A percentile compares a stretch with the other conserved stretches of the same genome.
Evolutionary conservation across 805 yeast genomes (phyloP).

Genomic region (Ogataea angusta): DNA sequence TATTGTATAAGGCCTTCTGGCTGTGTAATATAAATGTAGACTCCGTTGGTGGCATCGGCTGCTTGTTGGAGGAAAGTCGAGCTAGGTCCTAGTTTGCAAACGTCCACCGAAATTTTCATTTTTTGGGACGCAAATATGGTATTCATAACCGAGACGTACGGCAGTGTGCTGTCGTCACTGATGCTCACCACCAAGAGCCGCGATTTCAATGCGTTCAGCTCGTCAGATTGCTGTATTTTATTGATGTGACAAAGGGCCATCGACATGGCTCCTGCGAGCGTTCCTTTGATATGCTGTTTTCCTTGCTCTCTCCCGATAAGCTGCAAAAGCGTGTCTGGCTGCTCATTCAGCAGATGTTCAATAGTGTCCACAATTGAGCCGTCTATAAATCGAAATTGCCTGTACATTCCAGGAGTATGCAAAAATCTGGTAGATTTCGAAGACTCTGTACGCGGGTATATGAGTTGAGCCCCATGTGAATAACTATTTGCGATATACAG

Average conservation of each 20-base stretch:
- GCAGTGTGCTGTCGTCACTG: conserved; percentile 70
- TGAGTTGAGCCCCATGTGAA: conserved; percentile 54
- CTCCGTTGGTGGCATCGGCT: conserved; percentile 90
- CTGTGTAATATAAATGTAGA: conserved; percentile 65
- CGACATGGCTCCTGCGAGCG: conserved; percentile 76
- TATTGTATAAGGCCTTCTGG: conserved; percentile 82
- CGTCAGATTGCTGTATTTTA: conserved; percentile 52
- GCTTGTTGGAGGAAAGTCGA: conserved; percentile 93
- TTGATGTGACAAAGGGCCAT: conserved; percentile 79
- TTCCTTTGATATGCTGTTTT: conserved; percentile 38
- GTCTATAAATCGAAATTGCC: conserved; percentile 79
- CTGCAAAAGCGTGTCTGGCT: conserved; percentile 24
- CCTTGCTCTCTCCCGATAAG: conserved; percentile 17
- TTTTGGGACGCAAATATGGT: conserved; percentile 95
- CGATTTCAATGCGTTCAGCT: conserved; percentile 52
- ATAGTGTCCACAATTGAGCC: conserved; percentile 64
- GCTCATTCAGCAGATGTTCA: conserved; percentile 40
- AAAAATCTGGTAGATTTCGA: conserved; percentile 21
- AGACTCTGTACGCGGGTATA: conserved; percentile 53
- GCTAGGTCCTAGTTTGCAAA: conserved; percentile 70
- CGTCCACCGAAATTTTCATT: conserved; percentile 84
- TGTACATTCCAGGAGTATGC: conserved; percentile 65
- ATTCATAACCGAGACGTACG: conserved; percentile 92
- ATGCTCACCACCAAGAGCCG: conserved; percentile 62
- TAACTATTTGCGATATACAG: conserved; percentile 70